Percentiles rank a stretch among this genome's conserved stretches.
These are phyloP conservation scores for Phyllosticta citribraziliensis DNA, from an alignment of 2,329 filamentous ascomycete species.

Conservation along the genomic window DNA sequence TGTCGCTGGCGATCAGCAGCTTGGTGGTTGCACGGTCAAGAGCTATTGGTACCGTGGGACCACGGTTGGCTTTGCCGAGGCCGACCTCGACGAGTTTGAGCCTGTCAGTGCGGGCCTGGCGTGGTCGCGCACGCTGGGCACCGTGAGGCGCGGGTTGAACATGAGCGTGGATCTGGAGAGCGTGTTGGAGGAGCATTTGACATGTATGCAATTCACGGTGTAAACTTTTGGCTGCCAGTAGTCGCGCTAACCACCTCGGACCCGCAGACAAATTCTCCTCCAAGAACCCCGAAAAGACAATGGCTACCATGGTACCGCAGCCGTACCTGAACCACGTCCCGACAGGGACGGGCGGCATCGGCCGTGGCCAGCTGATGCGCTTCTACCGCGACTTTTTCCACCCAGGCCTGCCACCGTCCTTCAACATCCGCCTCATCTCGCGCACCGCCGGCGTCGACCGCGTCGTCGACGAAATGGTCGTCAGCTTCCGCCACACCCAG, in stretches of 20 bases:
- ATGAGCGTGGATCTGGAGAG: constrained; percentile 26
- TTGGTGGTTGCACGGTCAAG: constrained; percentile 24
- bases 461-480: constrained; percentile 49
- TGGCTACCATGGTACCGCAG: constrained; percentile 21
- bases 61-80: constrained; percentile 34
- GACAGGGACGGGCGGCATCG: constrained; percentile 35
- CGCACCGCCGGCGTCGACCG: constrained; percentile 47
- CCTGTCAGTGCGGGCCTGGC: constrained; percentile 32
- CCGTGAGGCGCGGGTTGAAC: constrained; percentile 28
- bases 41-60: constrained; percentile 31
- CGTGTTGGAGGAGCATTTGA: constrained; percentile 24
- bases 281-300: constrained; percentile 19
- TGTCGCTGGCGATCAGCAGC: constrained; percentile 28
- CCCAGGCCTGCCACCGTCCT: constrained; percentile 42
- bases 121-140: constrained; percentile 32
- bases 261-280: constrained; percentile 10
- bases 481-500: constrained; percentile 47
- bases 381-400: constrained; percentile 52
- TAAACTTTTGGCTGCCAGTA: neutral
- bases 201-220: constrained; percentile 11
- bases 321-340: constrained; percentile 30
- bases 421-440: constrained; percentile 44
- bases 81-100: constrained; percentile 27
- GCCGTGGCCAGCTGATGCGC: constrained; percentile 30
- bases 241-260: neutral